Percentiles rank a stretch among this genome's conserved stretches.
Conservation (phyloP, 768 basidiomycete genomes). For the Sarcomyxa edulis region DNA sequence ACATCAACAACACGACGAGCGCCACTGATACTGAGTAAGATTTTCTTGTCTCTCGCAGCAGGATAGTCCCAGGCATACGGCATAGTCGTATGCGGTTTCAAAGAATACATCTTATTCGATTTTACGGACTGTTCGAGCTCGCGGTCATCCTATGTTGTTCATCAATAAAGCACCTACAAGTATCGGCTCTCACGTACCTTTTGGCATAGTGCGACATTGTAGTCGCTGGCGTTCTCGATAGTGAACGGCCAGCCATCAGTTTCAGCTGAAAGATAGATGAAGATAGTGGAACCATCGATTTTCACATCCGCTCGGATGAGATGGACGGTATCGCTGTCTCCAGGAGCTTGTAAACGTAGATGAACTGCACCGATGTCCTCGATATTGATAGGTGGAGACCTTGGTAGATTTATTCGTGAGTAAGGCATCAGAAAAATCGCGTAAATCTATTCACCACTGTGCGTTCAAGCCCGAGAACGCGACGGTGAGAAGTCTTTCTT, state of each 20-base stretch:
- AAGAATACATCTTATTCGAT: conserved; percentile 44
- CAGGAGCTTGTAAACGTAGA: conserved; percentile 56
- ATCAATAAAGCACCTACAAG: conserved; percentile 7
- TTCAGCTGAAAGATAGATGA: conserved; percentile 66
- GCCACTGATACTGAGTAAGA: conserved; percentile 60
- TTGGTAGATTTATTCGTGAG: conserved; percentile 22
- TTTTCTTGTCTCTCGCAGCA: conserved; percentile 73
- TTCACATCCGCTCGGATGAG: conserved; percentile 75
- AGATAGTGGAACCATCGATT: conserved; percentile 85
- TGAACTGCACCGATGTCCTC: conserved; percentile 85
- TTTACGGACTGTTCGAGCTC: conserved; percentile 25
- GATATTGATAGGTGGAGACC: conserved; percentile 91
- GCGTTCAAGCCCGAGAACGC: conserved; percentile 84
- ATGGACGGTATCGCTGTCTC: conserved; percentile 27
- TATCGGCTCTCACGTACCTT: too few species aligned
- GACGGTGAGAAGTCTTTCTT: conserved; percentile 74
- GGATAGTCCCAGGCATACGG: conserved; percentile 95
- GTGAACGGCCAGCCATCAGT: conserved; percentile 82
- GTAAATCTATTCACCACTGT: conserved; percentile 56
- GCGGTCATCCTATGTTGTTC: conserved; percentile 14
- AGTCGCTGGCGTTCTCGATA: conserved; percentile 85
- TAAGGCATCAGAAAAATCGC: conserved; percentile 1
- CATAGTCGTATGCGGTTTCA: conserved; percentile 47
- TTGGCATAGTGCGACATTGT: conserved; percentile 65
- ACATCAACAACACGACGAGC: conserved; percentile 73